These are phyloP conservation scores for Neocallimastix lanati DNA, from an alignment of 192 early-diverging fungal species.

Conservation along the genomic window DNA sequence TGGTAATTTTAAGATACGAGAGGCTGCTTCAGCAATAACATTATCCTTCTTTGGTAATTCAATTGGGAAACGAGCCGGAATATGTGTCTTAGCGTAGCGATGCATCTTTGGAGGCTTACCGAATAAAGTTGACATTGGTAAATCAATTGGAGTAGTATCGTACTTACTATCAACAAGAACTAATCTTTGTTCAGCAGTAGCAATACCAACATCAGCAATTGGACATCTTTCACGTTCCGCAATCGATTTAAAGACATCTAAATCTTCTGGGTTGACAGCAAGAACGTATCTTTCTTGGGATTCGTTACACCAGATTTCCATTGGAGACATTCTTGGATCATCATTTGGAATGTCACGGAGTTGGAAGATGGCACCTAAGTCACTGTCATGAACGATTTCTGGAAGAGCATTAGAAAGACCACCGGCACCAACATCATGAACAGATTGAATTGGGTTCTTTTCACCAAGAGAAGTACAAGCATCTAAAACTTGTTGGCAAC, in stretches of 20 bases:
- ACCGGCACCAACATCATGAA: slow-evolving; percentile 98
- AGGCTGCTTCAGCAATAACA: slow-evolving; percentile 31
- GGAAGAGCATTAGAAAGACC: slow-evolving; percentile 95
- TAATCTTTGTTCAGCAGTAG: slow-evolving; percentile 62
- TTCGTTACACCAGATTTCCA: slow-evolving; percentile 99
- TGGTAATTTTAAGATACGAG: slow-evolving; percentile 67
- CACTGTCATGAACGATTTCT: slow-evolving; percentile 91
- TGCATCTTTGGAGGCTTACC: slow-evolving; percentile 95
- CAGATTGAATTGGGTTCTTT: slow-evolving; percentile 68
- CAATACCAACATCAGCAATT: slow-evolving; percentile 74
- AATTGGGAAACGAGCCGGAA: slow-evolving; percentile 5
- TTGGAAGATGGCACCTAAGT: slow-evolving; percentile 78
- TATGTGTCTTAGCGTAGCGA: slow-evolving; percentile 33
- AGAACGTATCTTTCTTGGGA: slow-evolving; percentile 98
- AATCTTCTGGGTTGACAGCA: slow-evolving; percentile 51
- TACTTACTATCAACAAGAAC: slow-evolving; percentile 61
- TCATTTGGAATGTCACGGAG: slow-evolving; percentile 78
- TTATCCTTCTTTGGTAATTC: neutral
- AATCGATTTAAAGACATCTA: slow-evolving; percentile 52
- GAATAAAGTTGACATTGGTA: slow-evolving; percentile 90
- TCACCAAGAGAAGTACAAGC: slow-evolving; percentile 66
- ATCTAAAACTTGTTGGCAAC: slow-evolving; percentile 94
- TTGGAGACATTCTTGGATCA: slow-evolving; percentile 88
- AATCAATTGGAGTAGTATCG: slow-evolving; percentile 54
- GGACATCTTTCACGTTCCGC: slow-evolving; percentile 81